Evolutionary conservation across 352 stramenopile species (phyloP).

Genomic region (Phytophthora pseudosyringae): DNA sequence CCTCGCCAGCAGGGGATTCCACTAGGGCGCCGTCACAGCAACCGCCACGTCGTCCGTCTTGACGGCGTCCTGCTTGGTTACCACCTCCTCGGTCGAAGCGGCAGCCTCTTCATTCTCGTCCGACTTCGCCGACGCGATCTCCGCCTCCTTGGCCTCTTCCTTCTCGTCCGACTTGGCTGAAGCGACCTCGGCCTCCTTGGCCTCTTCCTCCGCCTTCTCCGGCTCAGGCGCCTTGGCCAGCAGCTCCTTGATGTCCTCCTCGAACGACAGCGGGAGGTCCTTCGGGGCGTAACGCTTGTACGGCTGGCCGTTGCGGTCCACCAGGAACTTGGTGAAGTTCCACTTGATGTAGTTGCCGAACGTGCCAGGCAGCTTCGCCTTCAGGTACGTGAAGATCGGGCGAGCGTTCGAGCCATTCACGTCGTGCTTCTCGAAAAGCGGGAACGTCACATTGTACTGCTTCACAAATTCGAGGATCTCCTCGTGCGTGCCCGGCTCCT

Average conservation of each 20-base stretch:
- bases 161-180: conserved; percentile 26
- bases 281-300: conserved; percentile 78
- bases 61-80: conserved; percentile 21
- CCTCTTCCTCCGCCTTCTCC: conserved; percentile 33
- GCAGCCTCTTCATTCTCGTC: conserved; percentile 22
- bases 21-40: conserved; percentile 26
- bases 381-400: conserved; percentile 88
- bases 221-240: conserved; percentile 38
- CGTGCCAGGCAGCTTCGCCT: conserved; percentile 69
- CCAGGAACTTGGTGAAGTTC: conserved; percentile 93
- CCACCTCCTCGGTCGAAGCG: conserved; percentile 20
- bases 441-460: conserved; percentile 55
- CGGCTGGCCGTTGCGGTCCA: conserved; percentile 88
- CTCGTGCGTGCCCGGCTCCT: conserved; percentile 73
- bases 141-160: conserved; percentile 14
- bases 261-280: conserved; percentile 74
- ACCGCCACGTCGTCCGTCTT: conserved; percentile 32
- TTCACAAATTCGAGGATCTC: conserved; percentile 74
- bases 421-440: conserved; percentile 82
- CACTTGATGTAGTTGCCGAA: conserved; percentile 85
- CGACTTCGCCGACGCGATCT: conserved; percentile 4
- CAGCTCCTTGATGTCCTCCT: conserved; percentile 54
- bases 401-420: conserved; percentile 86
- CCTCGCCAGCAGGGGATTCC: background rate
- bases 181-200: conserved; percentile 24